A percentile compares a stretch with the other conserved stretches of the same genome.
These are phyloP conservation scores for Globisporangium middletonii DNA, from an alignment of 352 stramenopile genomes.

Conservation along the genomic window DNA sequence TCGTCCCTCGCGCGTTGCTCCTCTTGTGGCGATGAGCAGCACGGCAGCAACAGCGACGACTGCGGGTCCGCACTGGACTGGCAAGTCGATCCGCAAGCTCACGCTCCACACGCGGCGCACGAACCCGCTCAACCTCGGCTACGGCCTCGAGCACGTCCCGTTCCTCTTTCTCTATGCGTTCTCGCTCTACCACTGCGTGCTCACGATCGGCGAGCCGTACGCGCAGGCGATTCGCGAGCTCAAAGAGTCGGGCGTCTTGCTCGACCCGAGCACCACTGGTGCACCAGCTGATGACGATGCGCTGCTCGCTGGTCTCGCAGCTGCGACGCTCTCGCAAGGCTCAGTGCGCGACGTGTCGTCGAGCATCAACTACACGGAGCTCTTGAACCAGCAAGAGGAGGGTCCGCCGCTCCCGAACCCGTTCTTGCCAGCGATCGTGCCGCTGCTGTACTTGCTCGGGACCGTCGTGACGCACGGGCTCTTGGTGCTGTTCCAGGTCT, in stretches of 20 bases:
- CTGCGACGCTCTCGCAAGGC: slow-evolving; percentile 65
- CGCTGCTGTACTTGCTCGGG: slow-evolving; percentile 78
- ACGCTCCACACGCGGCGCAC: slow-evolving; percentile 51
- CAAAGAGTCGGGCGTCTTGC: slow-evolving; percentile 48
- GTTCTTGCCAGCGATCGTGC: slow-evolving; percentile 87
- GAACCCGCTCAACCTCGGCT: slow-evolving; percentile 53
- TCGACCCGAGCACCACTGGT: slow-evolving; percentile 19
- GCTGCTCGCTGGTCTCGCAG: slow-evolving; percentile 46
- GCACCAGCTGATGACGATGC: slow-evolving; percentile 29
- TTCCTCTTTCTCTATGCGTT: slow-evolving; percentile 67
- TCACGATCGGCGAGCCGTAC: slow-evolving; percentile 62
- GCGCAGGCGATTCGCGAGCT: slow-evolving; percentile 70
- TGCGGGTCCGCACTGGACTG: slow-evolving; percentile 50
- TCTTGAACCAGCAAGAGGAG: slow-evolving; percentile 48
- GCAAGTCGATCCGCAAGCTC: slow-evolving; percentile 62
- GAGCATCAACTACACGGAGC: slow-evolving; percentile 53
- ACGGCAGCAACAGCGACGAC: slow-evolving; percentile 12
- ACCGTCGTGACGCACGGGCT: slow-evolving; percentile 81
- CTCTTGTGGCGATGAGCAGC: background rate
- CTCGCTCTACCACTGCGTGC: slow-evolving; percentile 62
- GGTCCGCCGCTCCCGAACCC: slow-evolving; percentile 82
- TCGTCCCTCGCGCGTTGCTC: background rate
- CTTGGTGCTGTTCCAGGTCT: slow-evolving; percentile 87
- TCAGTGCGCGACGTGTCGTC: slow-evolving; percentile 46
- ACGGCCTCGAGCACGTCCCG: slow-evolving; percentile 64